These are phyloP conservation scores for Nothophoma quercina DNA, from an alignment of 2,329 filamentous ascomycete species.

Conservation along the genomic window DNA sequence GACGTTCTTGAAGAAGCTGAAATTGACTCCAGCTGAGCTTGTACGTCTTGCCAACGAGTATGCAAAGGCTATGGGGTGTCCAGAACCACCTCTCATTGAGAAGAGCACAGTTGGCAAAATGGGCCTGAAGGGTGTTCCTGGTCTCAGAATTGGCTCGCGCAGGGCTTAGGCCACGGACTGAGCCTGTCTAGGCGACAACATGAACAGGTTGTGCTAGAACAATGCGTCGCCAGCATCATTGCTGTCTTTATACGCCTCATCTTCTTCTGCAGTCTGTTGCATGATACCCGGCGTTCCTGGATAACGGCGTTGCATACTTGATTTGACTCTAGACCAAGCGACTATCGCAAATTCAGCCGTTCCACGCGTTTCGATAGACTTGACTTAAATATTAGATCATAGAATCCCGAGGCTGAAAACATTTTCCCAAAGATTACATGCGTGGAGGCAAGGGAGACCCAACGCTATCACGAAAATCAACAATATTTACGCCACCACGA, in stretches of 20 bases:
- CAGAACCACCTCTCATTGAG: constrained; percentile 56
- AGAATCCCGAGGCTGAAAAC: background rate
- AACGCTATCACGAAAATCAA: background rate
- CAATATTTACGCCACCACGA: constrained; percentile 1
- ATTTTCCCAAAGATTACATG: background rate
- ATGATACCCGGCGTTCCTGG: constrained; percentile 18
- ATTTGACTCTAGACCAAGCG: constrained; percentile 2
- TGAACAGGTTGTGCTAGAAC: background rate
- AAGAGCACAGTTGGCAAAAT: constrained; percentile 57
- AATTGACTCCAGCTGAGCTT: constrained; percentile 48
- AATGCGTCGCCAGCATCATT: constrained; percentile 1
- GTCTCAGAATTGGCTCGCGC: constrained; percentile 46
- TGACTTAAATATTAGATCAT: background rate
- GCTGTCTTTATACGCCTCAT: background rate
- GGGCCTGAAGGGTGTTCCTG: constrained; percentile 56
- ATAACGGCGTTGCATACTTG: constrained; percentile 2
- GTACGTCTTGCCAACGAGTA: constrained; percentile 56
- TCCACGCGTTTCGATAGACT: constrained; percentile 2
- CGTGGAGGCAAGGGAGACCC: constrained; percentile 8
- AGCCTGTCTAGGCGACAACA: constrained; percentile 11
- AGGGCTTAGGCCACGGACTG: constrained; percentile 15
- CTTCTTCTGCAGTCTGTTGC: constrained; percentile 15
- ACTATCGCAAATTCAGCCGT: background rate
- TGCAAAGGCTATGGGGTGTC: constrained; percentile 53
- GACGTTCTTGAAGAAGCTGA: constrained; percentile 54